These are phyloP conservation scores for Rhodosorus marinus DNA, from an alignment of 23 red algal genomes.

Conservation along the genomic window DNA sequence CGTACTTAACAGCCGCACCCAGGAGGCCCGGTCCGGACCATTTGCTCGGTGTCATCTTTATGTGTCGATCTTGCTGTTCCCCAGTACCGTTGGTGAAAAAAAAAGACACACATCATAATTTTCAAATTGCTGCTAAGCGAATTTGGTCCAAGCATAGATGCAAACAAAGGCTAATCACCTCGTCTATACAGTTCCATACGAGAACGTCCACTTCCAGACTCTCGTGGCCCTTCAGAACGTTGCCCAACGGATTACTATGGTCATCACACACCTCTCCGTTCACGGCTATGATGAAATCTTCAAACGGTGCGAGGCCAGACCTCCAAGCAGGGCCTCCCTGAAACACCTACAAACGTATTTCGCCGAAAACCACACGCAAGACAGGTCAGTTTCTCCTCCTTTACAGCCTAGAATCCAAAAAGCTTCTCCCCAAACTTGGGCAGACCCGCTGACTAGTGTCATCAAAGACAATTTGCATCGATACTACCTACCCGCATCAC, in stretches of 20 bases:
- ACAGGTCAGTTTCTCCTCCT: too few species aligned
- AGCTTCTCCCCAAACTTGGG: too few species aligned
- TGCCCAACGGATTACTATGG: conserved; percentile 22
- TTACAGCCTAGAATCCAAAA: too few species aligned
- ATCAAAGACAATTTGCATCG: too few species aligned
- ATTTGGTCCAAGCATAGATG: too few species aligned
- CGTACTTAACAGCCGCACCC: conserved; percentile 53
- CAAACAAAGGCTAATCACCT: too few species aligned
- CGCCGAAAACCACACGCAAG: too few species aligned
- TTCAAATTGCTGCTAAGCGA: not conserved
- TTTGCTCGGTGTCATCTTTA: conserved; percentile 26
- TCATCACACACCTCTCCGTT: conserved; percentile 19
- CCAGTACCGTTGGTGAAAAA: not conserved
- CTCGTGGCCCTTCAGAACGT: conserved; percentile 17
- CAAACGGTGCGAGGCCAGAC: conserved; percentile 45
- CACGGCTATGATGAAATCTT: conserved; percentile 75
- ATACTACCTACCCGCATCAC: too few species aligned
- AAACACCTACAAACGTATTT: conserved; percentile 73
- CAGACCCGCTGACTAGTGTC: too few species aligned
- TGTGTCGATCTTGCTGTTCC: conserved; percentile 12
- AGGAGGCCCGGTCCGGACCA: conserved; percentile 50
- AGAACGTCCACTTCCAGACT: conserved; percentile 32
- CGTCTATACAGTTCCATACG: conserved; percentile 63
- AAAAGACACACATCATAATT: not conserved
- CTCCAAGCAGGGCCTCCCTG: conserved; percentile 32